Evolutionary conservation across 2,329 filamentous ascomycete species (phyloP).

Genomic region (Xylaria arbuscula): DNA sequence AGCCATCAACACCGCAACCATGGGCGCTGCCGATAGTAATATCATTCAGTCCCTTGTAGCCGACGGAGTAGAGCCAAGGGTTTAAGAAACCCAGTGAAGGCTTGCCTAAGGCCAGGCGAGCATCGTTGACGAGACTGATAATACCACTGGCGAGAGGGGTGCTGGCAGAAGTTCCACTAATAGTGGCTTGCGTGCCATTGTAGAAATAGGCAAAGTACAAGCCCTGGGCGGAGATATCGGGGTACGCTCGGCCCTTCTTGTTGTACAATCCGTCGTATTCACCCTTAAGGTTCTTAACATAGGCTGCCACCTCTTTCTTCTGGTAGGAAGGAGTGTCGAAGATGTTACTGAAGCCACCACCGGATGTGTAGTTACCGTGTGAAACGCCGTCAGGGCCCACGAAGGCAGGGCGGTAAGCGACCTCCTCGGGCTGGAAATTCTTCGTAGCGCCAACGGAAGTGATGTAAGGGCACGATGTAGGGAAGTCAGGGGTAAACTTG

Average conservation of each 20-base stretch:
- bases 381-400: slow-evolving; percentile 40
- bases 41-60: slow-evolving; percentile 53
- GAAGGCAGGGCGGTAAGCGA: slow-evolving; percentile 51
- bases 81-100: slow-evolving; percentile 57
- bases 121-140: slow-evolving; percentile 71
- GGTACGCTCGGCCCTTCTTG: slow-evolving; percentile 57
- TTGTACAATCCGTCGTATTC: slow-evolving; percentile 60
- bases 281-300: slow-evolving; percentile 55
- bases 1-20: slow-evolving; percentile 52
- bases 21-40: slow-evolving; percentile 53
- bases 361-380: slow-evolving; percentile 41
- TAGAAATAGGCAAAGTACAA: slow-evolving; percentile 51
- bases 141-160: slow-evolving; percentile 67
- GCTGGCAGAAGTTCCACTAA: slow-evolving; percentile 65
- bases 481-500: slow-evolving; percentile 66
- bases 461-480: slow-evolving; percentile 56
- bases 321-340: slow-evolving; percentile 58
- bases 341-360: slow-evolving; percentile 61
- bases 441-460: slow-evolving; percentile 50
- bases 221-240: slow-evolving; percentile 55
- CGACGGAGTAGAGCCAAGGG: slow-evolving; percentile 55
- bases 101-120: slow-evolving; percentile 63
- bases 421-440: slow-evolving; percentile 52
- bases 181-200: slow-evolving; percentile 50
- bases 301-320: slow-evolving; percentile 51